phyloP scores from a whole-genome alignment of 2,329 filamentous ascomycete species.

The Phialophora verrucosa region DNA sequence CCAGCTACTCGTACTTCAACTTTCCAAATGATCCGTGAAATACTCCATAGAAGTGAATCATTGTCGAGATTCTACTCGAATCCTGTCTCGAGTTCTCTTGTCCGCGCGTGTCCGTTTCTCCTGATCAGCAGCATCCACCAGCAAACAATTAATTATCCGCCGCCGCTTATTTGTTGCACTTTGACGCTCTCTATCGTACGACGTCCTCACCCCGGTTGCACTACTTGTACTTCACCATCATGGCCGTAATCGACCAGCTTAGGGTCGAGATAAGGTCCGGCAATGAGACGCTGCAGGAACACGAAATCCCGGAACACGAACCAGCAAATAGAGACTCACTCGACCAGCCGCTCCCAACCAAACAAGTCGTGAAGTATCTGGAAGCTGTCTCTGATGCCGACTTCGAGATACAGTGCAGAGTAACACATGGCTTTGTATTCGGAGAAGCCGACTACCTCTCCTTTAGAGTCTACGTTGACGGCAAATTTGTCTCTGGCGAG shows the following conservation, averaged over 20 bases:
- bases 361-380: background rate
- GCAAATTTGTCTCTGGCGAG: background rate
- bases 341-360: background rate
- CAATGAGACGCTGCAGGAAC: background rate
- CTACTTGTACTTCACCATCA: background rate
- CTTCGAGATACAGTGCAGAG: background rate
- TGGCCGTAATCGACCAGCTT: background rate
- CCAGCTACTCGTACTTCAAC: too few relatives aligned
- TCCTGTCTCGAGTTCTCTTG: too few relatives aligned
- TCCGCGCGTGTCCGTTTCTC: background rate
- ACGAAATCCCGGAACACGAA: background rate
- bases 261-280: background rate
- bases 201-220: background rate
- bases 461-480: conserved; percentile 1
- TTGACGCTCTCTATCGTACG: background rate
- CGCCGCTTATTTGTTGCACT: background rate
- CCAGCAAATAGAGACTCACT: background rate
- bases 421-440: background rate
- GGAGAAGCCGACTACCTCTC: background rate
- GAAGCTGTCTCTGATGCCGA: background rate
- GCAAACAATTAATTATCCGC: background rate
- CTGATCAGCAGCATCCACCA: background rate
- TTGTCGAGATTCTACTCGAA: too few relatives aligned
- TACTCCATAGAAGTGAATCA: too few relatives aligned
- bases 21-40: too few relatives aligned